A percentile compares a stretch with the other conserved stretches of the same genome.
These are phyloP conservation scores for Populus tremula DNA, from an alignment of 345 rosid genomes.

Conservation along the genomic window DNA sequence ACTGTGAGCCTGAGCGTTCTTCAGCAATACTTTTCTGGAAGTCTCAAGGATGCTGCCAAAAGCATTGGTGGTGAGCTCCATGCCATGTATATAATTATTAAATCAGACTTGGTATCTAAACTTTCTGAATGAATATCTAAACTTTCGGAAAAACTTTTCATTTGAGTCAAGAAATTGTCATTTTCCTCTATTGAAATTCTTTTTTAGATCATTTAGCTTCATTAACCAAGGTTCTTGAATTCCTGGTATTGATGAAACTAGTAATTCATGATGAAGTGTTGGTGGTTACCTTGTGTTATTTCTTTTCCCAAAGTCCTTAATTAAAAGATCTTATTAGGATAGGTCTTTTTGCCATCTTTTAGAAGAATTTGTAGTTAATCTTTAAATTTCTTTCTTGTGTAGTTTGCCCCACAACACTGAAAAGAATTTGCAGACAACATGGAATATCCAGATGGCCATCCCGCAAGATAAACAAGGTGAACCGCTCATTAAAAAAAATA, in stretches of 20 bases:
- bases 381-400: conserved; percentile 25
- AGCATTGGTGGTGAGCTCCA: conserved; percentile 71
- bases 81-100: background rate
- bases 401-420: conserved; percentile 94
- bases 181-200: background rate
- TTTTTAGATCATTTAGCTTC: background rate
- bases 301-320: background rate
- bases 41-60: conserved; percentile 90
- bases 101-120: background rate
- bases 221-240: background rate
- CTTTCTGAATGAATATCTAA: background rate
- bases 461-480: conserved; percentile 90
- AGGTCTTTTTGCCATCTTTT: background rate
- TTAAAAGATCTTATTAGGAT: background rate
- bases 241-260: background rate
- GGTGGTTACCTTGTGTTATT: background rate
- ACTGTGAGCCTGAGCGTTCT: conserved; percentile 80
- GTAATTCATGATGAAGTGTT: background rate
- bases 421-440: conserved; percentile 93
- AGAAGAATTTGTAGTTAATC: background rate
- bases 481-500: conserved; percentile 70
- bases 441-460: conserved; percentile 96
- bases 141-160: background rate
- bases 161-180: background rate
- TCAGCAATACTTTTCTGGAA: conserved; percentile 80